Evolutionary conservation across 495 filamentous ascomycete genomes (phyloP).

Genomic region (Talaromyces liani): DNA sequence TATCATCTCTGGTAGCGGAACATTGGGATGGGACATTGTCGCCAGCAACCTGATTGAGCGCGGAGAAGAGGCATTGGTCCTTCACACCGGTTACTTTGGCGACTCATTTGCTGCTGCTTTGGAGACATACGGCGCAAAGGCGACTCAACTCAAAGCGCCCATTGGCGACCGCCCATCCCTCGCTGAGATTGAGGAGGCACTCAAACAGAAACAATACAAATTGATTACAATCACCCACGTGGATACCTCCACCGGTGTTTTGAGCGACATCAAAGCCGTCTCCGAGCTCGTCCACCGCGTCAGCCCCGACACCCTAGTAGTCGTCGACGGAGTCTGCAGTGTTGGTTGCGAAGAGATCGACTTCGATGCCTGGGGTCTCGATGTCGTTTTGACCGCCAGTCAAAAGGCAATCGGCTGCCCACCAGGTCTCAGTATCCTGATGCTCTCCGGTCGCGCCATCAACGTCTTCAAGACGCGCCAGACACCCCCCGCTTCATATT

Average conservation of each 20-base stretch:
- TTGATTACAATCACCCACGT: constrained; percentile 90
- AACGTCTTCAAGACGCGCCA: constrained; percentile 70
- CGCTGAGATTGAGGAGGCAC: constrained; percentile 74
- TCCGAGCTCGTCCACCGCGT: constrained; percentile 75
- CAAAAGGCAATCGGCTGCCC: constrained; percentile 97
- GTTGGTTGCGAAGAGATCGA: constrained; percentile 92
- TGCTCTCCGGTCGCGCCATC: constrained; percentile 87
- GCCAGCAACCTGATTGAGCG: constrained; percentile 82
- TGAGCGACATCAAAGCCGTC: constrained; percentile 80
- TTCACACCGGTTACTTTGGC: constrained; percentile 95
- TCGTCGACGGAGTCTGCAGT: constrained; percentile 95
- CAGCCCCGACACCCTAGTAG: constrained; percentile 79
- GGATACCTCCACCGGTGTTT: constrained; percentile 91
- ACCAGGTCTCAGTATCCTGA: constrained; percentile 85
- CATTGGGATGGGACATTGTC: constrained; percentile 93
- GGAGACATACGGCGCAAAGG: constrained; percentile 79
- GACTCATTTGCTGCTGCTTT: constrained; percentile 92
- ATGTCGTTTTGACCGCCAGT: constrained; percentile 86
- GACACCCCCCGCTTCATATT: constrained; percentile 76
- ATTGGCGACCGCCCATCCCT: constrained; percentile 86
- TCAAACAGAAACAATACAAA: constrained; percentile 87
- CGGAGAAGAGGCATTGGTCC: constrained; percentile 83
- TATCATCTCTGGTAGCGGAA: constrained; percentile 88
- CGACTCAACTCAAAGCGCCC: constrained; percentile 81
- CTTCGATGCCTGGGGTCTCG: constrained; percentile 90